Base-by-base conservation (phyloP, 2,329 filamentous ascomycete genomes). In the Clonostachys chloroleuca region DNA sequence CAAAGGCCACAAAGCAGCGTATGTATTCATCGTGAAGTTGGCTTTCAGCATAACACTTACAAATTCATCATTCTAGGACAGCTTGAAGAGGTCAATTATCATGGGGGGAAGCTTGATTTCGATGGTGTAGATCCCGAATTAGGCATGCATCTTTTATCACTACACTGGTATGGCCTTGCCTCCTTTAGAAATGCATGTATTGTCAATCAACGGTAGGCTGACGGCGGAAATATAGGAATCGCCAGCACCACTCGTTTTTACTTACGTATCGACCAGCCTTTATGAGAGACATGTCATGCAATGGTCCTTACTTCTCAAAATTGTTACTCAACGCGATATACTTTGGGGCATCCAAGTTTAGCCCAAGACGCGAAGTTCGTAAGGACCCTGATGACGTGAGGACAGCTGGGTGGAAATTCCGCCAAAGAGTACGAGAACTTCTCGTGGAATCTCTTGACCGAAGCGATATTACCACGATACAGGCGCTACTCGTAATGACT, bases 291-390 rank as follows among this genome's bases (percentile, higher is more conserved):
- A 74, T 79, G 76, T 76, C 75, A 42, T 70, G 70, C 42, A 60
- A 67, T 6, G 80, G 80, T 0, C 74, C 74, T 0, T 80, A 81
- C 55, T 83, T 79, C 50, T 81, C 78, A 1, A 73, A 78, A 41
- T 61, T 78, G 2, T 64, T 82, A 2, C 62, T 83, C 4, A 80
- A 81, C 51, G 77, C 78, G 1, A 74, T 83, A 1, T 68, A 75
- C 45, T 77, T 71, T 48, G 62, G 64, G 6, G 64, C 67, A 2
- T 61, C 68, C 16, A 76, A 78, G 46, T 75, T 74, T 50, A 73
- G 69, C 41, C 65, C 68, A 3, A 62, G 73, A 0, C 60, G 64
- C 1, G 69, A 75, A 41, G 64, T 78, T 0, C 70, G 74, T 1
- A 63, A 64, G 14, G 70, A 74, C 40, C 61, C 67, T 0, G 58